Conservation (phyloP, 1,139 yeast species). For the Yamadazyma kanchanaburiensis region DNA sequence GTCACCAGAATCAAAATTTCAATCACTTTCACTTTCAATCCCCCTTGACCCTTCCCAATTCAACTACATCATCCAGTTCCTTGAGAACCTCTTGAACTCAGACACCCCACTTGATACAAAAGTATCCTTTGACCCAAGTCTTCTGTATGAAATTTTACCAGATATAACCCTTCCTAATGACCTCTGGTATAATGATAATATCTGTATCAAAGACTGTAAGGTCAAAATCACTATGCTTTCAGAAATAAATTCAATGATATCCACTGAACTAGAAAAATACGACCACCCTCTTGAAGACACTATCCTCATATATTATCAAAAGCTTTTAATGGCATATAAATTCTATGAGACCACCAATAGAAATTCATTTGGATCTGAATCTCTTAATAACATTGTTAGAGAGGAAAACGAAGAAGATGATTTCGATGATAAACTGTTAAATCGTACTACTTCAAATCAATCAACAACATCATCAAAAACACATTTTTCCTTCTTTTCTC, state of each 20-base stretch:
- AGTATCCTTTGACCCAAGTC: background rate
- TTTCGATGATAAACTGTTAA: constrained; percentile 16
- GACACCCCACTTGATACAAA: background rate
- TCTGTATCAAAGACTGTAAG: constrained; percentile 29
- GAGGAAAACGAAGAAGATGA: constrained; percentile 24
- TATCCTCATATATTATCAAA: constrained; percentile 33
- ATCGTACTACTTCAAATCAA: constrained; percentile 19
- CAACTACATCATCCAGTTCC: constrained; percentile 12
- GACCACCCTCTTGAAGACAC: constrained; percentile 24
- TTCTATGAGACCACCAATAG: constrained; percentile 21
- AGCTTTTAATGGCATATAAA: constrained; percentile 34
- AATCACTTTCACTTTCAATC: constrained; percentile 10
- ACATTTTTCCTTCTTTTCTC: constrained; percentile 15
- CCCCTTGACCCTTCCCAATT: constrained; percentile 13
- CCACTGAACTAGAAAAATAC: constrained; percentile 17
- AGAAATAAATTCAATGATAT: constrained; percentile 34
- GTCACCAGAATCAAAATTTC: too few relatives aligned
- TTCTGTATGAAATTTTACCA: constrained; percentile 26
- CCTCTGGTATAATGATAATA: constrained; percentile 36
- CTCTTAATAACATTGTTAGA: constrained; percentile 15
- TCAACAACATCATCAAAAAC: constrained; percentile 16
- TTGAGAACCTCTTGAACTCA: too few relatives aligned
- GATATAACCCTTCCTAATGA: constrained; percentile 36
- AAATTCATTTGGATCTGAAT: constrained; percentile 1
- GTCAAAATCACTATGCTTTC: constrained; percentile 32